Conservation (phyloP, 2,329 filamentous ascomycete genomes). For the Calonectria multiphialidica region DNA sequence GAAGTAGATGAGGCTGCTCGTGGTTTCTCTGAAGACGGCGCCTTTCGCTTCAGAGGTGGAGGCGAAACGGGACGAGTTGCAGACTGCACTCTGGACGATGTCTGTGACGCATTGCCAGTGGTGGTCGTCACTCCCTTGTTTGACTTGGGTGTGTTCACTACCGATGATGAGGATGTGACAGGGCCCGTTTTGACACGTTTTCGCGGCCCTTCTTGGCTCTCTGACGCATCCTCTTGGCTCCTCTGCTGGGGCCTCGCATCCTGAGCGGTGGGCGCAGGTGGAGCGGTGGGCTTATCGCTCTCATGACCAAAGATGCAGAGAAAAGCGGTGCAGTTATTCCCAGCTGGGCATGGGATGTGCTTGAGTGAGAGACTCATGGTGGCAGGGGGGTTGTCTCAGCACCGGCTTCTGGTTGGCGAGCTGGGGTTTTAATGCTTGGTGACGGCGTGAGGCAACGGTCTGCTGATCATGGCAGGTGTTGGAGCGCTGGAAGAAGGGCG, state of each 20-base stretch:
- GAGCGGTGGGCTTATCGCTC: slow-evolving; percentile 44
- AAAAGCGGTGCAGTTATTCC: slow-evolving; percentile 61
- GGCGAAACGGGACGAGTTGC: slow-evolving; percentile 49
- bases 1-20: slow-evolving; percentile 15
- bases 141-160: slow-evolving; percentile 17
- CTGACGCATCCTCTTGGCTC: slow-evolving; percentile 17
- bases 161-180: slow-evolving; percentile 22
- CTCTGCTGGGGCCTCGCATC: slow-evolving; percentile 8
- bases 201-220: slow-evolving; percentile 44
- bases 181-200: slow-evolving; percentile 47
- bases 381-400: slow-evolving; percentile 1
- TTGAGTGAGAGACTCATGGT: slow-evolving; percentile 59
- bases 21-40: slow-evolving; percentile 14
- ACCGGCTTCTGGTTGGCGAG: background rate
- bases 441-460: background rate
- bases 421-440: background rate
- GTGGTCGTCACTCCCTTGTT: slow-evolving; percentile 7
- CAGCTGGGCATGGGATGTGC: slow-evolving; percentile 63
- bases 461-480: background rate
- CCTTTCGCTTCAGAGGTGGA: slow-evolving; percentile 47
- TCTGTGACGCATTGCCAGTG: background rate
- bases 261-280: slow-evolving; percentile 4
- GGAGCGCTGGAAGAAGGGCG: background rate
- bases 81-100: slow-evolving; percentile 30
- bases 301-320: slow-evolving; percentile 64